Percentiles rank a stretch among this genome's conserved stretches.
phyloP scores from a whole-genome alignment of 495 filamentous ascomycete species.

The Penicillium paradoxum region DNA sequence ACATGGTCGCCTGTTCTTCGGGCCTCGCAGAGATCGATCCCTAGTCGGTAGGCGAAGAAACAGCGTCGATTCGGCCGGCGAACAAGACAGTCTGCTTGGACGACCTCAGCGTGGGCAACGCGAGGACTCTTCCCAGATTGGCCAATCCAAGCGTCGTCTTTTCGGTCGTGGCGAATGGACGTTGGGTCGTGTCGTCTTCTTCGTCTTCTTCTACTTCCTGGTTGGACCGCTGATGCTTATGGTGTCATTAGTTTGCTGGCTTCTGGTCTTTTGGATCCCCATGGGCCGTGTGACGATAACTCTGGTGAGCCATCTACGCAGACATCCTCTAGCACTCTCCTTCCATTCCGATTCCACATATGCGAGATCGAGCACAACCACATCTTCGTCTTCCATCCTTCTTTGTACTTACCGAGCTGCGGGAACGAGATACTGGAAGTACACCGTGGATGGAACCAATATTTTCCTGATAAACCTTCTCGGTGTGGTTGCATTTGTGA shows the following conservation, averaged over 20 bases:
- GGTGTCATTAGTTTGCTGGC: slow-evolving; percentile 86
- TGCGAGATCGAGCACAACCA: slow-evolving; percentile 56
- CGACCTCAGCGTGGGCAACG: slow-evolving; percentile 51
- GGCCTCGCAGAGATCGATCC: slow-evolving; percentile 69
- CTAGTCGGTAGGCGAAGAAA: slow-evolving; percentile 84
- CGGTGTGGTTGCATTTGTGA: slow-evolving; percentile 81
- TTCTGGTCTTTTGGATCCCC: slow-evolving; percentile 95
- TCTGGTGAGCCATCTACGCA: slow-evolving; percentile 83
- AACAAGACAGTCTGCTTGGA: slow-evolving; percentile 86
- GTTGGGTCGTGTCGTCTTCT: slow-evolving; percentile 89
- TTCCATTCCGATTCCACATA: slow-evolving; percentile 84
- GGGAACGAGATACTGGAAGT: slow-evolving; percentile 96
- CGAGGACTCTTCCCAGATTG: slow-evolving; percentile 44
- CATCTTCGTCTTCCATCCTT: slow-evolving; percentile 77
- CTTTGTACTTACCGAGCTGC: slow-evolving; percentile 96
- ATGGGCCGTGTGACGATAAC: slow-evolving; percentile 95
- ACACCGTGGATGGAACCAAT: slow-evolving; percentile 96
- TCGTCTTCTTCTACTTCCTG: slow-evolving; percentile 91
- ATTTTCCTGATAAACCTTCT: slow-evolving; percentile 98
- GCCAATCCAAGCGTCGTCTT: slow-evolving; percentile 73
- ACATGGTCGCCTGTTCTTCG: slow-evolving; percentile 93
- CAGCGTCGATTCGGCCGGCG: slow-evolving; percentile 82
- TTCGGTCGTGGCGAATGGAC: slow-evolving; percentile 98
- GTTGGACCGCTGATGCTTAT: slow-evolving; percentile 84
- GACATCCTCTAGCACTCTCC: slow-evolving; percentile 86